Conservation (phyloP, 129 eudicot genomes). For the Heracleum sosnowskyi region DNA sequence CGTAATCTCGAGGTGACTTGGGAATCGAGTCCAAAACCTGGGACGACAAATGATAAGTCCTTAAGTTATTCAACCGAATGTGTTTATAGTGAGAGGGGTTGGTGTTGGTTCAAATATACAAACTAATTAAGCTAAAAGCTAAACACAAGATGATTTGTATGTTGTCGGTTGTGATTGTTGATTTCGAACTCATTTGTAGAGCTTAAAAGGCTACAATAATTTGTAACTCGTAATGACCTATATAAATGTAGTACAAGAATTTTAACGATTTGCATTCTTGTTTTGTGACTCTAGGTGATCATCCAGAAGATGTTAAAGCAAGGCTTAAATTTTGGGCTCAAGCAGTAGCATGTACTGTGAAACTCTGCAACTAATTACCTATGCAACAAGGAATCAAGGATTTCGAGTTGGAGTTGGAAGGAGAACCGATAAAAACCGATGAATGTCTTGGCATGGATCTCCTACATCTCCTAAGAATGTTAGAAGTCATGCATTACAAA, state of each 20-base stretch:
- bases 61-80: too few species aligned
- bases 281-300: constrained; percentile 40
- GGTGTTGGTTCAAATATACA: too few species aligned
- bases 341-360: constrained; percentile 75
- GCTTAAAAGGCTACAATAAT: too few species aligned
- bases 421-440: neutral
- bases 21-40: too few species aligned
- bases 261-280: neutral
- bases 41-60: too few species aligned
- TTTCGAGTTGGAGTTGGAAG: neutral
- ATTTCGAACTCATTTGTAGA: too few species aligned
- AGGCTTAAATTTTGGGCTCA: constrained; percentile 83
- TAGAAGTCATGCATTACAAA: neutral
- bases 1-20: too few species aligned
- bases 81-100: too few species aligned
- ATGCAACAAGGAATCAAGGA: neutral
- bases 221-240: too few species aligned
- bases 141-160: too few species aligned
- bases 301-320: constrained; percentile 82
- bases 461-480: neutral
- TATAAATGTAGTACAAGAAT: neutral
- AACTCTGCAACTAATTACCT: constrained; percentile 49
- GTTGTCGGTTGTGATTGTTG: too few species aligned
- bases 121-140: too few species aligned
- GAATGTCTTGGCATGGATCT: neutral